Evolutionary conservation across 345 rosid genomes (phyloP), one percentile per base, ranked within the genome.

Genomic region (Geranium rotundifolium): DNA sequence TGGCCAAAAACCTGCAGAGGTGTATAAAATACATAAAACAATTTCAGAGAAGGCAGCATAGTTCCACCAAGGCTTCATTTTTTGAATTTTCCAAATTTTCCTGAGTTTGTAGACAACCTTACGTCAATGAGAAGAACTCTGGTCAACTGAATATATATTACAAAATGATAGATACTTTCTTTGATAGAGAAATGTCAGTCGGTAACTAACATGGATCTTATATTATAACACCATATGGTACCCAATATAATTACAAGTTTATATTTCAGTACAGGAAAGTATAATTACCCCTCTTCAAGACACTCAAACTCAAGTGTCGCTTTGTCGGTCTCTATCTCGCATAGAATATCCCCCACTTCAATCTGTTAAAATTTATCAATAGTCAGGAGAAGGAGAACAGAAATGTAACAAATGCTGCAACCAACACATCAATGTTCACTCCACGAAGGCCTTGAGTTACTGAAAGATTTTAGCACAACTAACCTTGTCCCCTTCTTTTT

Each of bases 401-500:
- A 46, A 20, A 18, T 18, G 18, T 14, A 16, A 54, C 16, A 27
- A 54, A 18, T 34, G 30, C 58, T 19, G 1, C 57, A 63, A 37
- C 8, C 23, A 63, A 29, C 16, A 52, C 34, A 20, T 57, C 17
- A 19, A 12, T 39, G 19, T 17, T 63, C 17, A 29, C 17, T 49
- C 27, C 18, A 12, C 57, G 20, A 63, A 17, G 14, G 57, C 54
- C 31, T 63, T 39, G 52, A 15, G 20, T 31, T 6, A 57, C 56
- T 37, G 10, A 14, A 41, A 57, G 12, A 17, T 52, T 59, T 34
- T 64, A 54, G 29, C 50, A 52, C 54, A n/a, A 73, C 78, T 67
- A 68, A 92, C 98, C 88, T 80, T 89, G 65, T 92, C 98, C 65
- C 98, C 98, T 82, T 92, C 98, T 76, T 89, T 92, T 81, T 92